Base-by-base conservation (phyloP, 1,139 yeast species). In the Lodderomyces parapsilosis region DNA sequence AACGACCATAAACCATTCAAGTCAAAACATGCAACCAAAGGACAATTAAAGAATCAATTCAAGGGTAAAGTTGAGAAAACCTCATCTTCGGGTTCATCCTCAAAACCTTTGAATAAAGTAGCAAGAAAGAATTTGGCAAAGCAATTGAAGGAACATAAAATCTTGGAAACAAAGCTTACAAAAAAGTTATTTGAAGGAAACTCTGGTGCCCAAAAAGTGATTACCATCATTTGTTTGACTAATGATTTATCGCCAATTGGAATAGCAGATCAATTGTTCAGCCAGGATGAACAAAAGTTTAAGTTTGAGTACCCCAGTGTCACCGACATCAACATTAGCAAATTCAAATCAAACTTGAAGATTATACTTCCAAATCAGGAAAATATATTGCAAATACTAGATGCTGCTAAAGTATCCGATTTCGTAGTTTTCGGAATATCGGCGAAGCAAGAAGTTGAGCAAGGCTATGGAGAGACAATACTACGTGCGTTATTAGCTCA, bases 1-100 rank as follows among this genome's bases (percentile, higher is more conserved):
- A 84, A 83, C 62, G 83, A 82, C 43, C 96, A 91, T 57, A 93
- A 93, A 67, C 78, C 93, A 9, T 93, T 89, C 76, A 93, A 93
- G 61, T 81, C 96, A 6, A 85, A 83, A 58, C 98, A 93, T 70
- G 80, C 96, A 17, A 80, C 95, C n/a, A 93, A 93, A 60, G 88
- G 96, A 44, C 81, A 90, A 43, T 63, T 90, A 56, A 91, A 89
- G 61, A 86, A 87, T 50, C 74, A 79, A 47, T 73, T 71, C 54
- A 91, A 91, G 62, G 98, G 98, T 49, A 90, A 89, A 63, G 89
- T 93, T 30, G 98, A 91, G 58, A 86, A 84, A 57, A 37, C 52
- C 17, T 40, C 51, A 11, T 19, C 34, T 8, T 25, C 39, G 3
- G 44, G 53, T 4, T 62, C 66, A 2, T 58, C 66, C 33, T 80